Percentiles rank a stretch among this genome's conserved stretches.
Evolutionary conservation across 2,329 filamentous ascomycete genomes (phyloP).

Genomic region (Akanthomyces uredinophilus): DNA sequence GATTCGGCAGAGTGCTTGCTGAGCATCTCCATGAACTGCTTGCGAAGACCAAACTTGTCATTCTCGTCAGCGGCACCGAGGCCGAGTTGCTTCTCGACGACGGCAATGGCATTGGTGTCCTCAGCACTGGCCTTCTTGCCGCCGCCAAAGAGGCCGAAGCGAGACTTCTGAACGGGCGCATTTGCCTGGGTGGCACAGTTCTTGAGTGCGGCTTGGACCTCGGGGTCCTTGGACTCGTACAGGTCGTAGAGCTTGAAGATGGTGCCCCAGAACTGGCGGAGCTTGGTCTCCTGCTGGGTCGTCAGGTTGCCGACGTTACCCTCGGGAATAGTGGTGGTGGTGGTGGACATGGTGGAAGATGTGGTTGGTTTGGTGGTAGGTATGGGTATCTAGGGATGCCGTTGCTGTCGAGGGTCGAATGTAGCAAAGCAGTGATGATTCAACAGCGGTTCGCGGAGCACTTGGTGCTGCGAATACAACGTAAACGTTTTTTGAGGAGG

Average conservation of each 20-base stretch:
- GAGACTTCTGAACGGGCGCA: conserved; percentile 59
- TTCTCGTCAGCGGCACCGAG: conserved; percentile 33
- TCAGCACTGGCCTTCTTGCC: conserved; percentile 33
- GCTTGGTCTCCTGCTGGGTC: conserved; percentile 20
- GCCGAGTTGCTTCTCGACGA: conserved; percentile 12
- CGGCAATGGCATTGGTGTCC: conserved; percentile 24
- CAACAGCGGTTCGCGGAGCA: neutral
- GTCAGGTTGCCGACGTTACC: conserved; percentile 22
- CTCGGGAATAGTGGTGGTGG: conserved; percentile 5
- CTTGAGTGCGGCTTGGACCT: conserved; percentile 19
- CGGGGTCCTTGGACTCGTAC: conserved; percentile 21
- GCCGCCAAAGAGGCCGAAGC: conserved; percentile 58
- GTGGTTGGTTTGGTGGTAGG: neutral
- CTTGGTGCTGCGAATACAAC: neutral
- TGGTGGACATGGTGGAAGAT: neutral
- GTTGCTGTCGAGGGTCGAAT: neutral
- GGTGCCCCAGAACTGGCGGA: conserved; percentile 23
- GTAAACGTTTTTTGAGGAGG: no score
- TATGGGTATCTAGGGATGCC: neutral
- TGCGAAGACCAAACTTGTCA: conserved; percentile 56
- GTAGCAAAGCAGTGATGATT: neutral
- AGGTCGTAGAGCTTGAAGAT: conserved; percentile 20
- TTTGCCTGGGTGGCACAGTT: conserved; percentile 28
- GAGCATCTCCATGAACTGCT: conserved; percentile 29
- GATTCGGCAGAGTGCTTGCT: conserved; percentile 22